Evolutionary conservation across 2,329 filamentous ascomycete genomes (phyloP).

Genomic region (Botrytis deweyae): DNA sequence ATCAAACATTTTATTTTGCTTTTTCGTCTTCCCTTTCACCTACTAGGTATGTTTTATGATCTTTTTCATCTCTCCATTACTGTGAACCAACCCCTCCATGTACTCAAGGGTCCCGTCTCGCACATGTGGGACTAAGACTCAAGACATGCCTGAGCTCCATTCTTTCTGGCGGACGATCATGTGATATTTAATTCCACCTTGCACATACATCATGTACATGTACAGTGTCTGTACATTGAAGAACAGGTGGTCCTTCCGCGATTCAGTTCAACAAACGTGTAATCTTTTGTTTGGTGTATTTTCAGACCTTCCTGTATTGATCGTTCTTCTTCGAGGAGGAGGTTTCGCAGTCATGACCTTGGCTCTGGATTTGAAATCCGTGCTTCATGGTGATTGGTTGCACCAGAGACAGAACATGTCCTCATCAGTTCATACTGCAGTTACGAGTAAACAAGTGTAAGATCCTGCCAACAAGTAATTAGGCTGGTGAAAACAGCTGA

Average conservation of each 20-base stretch:
- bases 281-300: background rate
- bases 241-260: background rate
- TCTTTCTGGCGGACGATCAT: background rate
- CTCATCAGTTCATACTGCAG: background rate
- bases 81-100: background rate
- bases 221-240: background rate
- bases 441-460: background rate
- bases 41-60: too few relatives aligned
- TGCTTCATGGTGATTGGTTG: background rate
- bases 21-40: too few relatives aligned
- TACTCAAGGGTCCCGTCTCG: background rate
- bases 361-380: background rate
- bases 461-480: background rate
- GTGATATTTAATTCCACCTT: background rate
- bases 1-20: too few relatives aligned
- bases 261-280: background rate
- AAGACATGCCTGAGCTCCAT: background rate
- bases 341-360: background rate
- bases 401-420: background rate
- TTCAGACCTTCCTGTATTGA: background rate
- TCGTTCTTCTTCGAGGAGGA: background rate
- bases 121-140: background rate
- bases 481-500: background rate
- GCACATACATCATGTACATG: background rate
- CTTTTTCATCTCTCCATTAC: background rate